These are phyloP conservation scores for Cyclocybe aegerita DNA, from an alignment of 768 basidiomycete species.

Conservation along the genomic window DNA sequence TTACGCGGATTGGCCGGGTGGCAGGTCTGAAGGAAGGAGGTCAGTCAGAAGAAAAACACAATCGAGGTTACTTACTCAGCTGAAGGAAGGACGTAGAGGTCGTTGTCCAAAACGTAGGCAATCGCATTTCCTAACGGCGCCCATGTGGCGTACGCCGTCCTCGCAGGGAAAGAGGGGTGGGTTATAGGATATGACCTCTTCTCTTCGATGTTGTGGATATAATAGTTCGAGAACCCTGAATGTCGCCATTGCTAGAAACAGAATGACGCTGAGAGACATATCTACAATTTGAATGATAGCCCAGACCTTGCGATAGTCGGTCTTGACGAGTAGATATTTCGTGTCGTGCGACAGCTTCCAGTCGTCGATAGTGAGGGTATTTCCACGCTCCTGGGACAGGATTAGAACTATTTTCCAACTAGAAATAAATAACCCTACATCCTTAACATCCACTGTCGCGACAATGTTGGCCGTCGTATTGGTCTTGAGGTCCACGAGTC, in stretches of 20 bases:
- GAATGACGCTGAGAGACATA: conserved; percentile 5
- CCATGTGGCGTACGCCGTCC: conserved; percentile 82
- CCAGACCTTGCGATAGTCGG: conserved; percentile 69
- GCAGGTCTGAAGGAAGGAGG: conserved; percentile 25
- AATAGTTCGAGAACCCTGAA: conserved; percentile 90
- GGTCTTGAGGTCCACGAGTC: conserved; percentile 77
- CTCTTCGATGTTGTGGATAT: conserved; percentile 77
- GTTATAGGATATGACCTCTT: conserved; percentile 71
- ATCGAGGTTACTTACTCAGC: conserved; percentile 48
- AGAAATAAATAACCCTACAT: conserved; percentile 43
- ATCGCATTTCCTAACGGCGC: conserved; percentile 82
- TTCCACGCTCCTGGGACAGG: conserved; percentile 50
- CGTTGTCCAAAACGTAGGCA: conserved; percentile 84
- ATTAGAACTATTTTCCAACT: conserved; percentile 3
- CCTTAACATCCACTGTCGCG: conserved; percentile 53
- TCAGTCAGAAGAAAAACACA: not conserved
- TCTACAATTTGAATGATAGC: not conserved
- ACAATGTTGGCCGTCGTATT: conserved; percentile 69
- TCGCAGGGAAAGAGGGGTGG: conserved; percentile 66
- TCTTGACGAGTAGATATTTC: conserved; percentile 83
- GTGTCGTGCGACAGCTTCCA: conserved; percentile 93
- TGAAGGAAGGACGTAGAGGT: conserved; percentile 80
- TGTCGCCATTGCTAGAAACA: conserved; percentile 84
- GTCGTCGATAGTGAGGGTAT: conserved; percentile 43
- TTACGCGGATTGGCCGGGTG: conserved; percentile 67